Evolutionary conservation across 306 rosid species (phyloP).

Genomic region (Comarum palustre): DNA sequence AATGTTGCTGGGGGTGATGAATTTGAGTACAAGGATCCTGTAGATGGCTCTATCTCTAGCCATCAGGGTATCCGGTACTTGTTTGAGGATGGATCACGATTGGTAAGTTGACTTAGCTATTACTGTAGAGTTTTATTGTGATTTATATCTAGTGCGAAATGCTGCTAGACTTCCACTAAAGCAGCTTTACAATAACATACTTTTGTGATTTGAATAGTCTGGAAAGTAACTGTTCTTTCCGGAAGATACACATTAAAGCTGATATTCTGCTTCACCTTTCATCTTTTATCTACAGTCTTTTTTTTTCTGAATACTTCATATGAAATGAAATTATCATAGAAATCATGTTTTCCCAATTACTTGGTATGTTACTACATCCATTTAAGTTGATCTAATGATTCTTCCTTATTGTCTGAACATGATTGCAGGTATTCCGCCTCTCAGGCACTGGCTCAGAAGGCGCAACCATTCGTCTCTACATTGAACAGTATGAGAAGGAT

Average conservation of each 20-base stretch:
- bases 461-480: conserved; percentile 91
- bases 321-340: background rate
- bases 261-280: background rate
- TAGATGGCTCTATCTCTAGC: conserved; percentile 85
- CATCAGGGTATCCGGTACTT: conserved; percentile 96
- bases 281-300: background rate
- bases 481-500: conserved; percentile 96
- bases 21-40: conserved; percentile 92
- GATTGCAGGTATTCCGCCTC: conserved; percentile 79
- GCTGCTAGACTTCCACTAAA: background rate
- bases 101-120: conserved; percentile 55
- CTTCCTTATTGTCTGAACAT: conserved; percentile 15
- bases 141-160: background rate
- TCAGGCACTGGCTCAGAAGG: conserved; percentile 99
- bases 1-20: conserved; percentile 76
- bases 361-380: background rate
- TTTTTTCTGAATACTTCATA: background rate
- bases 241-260: background rate
- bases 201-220: background rate
- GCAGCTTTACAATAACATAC: background rate
- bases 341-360: background rate
- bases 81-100: conserved; percentile 96
- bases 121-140: background rate
- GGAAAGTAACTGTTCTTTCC: background rate
- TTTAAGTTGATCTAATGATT: background rate